Conservation (phyloP, 257 asterid genomes). For the Rubia yunnanensis region DNA sequence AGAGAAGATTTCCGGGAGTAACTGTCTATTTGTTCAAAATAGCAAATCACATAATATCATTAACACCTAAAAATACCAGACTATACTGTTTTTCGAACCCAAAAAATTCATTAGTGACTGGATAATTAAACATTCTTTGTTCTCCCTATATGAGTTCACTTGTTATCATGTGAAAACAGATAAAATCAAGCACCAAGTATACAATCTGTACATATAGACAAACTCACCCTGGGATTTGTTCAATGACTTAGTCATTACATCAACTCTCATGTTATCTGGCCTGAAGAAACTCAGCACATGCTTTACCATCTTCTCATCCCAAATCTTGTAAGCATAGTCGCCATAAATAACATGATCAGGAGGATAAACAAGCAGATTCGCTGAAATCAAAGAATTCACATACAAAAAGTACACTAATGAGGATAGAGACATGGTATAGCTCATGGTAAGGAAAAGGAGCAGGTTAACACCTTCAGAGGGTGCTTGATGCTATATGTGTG, state of each 20-base stretch:
- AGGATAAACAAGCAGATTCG: constrained; percentile 78
- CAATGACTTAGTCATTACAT: constrained; percentile 58
- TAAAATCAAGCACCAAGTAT: background rate
- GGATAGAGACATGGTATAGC: background rate
- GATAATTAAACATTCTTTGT: background rate
- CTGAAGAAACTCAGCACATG: constrained; percentile 58
- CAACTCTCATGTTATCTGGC: constrained; percentile 96
- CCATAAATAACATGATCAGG: constrained; percentile 85
- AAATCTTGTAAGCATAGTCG: constrained; percentile 73
- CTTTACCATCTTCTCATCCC: constrained; percentile 75
- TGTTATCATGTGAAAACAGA: no score
- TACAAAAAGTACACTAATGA: background rate
- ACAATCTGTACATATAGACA: background rate
- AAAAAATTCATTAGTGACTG: background rate
- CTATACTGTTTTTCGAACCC: background rate
- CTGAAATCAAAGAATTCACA: constrained; percentile 38
- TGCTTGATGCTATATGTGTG: background rate
- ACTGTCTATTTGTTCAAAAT: background rate
- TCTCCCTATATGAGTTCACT: background rate
- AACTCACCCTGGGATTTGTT: constrained; percentile 54
- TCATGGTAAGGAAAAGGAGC: background rate
- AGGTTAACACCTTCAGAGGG: background rate
- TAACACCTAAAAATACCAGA: background rate
- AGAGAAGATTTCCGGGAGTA: background rate
- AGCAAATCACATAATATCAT: background rate